These are phyloP conservation scores for Spiromastix sp. DNA, from an alignment of 2,329 filamentous ascomycete species.

Conservation along the genomic window DNA sequence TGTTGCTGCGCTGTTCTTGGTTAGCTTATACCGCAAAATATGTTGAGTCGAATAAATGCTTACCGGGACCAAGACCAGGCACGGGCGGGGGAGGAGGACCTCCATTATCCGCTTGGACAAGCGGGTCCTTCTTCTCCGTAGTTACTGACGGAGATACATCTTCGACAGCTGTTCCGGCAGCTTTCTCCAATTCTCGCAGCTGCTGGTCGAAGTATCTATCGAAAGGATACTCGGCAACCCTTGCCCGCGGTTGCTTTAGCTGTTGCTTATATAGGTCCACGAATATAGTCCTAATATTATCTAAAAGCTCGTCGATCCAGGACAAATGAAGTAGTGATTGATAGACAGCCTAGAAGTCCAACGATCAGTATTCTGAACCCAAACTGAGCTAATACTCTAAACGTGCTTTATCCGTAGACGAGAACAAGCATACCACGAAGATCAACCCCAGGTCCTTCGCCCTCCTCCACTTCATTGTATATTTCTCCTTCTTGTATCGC, in stretches of 20 bases:
- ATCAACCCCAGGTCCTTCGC: conserved; percentile 89
- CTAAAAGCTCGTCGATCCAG: conserved; percentile 94
- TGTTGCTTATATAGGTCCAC: conserved; percentile 82
- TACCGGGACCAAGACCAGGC: conserved; percentile 42
- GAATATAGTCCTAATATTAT: conserved; percentile 89
- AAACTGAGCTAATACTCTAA: neutral
- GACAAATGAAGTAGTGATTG: conserved; percentile 88
- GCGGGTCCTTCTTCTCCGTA: conserved; percentile 36
- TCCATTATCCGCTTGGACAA: conserved; percentile 39
- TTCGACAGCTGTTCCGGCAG: conserved; percentile 30
- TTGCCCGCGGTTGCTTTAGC: conserved; percentile 68
- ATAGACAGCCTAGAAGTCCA: conserved; percentile 69
- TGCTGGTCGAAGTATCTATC: conserved; percentile 93
- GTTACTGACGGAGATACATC: conserved; percentile 31
- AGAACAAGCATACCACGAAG: conserved; percentile 64
- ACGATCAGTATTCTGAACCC: conserved; percentile 1
- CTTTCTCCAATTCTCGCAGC: conserved; percentile 57
- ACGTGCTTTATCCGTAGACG: neutral
- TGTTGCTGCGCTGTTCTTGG: conserved; percentile 29
- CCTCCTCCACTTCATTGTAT: conserved; percentile 87
- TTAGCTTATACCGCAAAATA: conserved; percentile 14
- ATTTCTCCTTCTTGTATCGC: conserved; percentile 80
- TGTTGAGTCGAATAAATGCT: conserved; percentile 2
- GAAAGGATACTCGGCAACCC: conserved; percentile 72
- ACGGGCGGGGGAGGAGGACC: conserved; percentile 41